Evolutionary conservation across 345 rosid species (phyloP).

Genomic region (Boechera divaricarpa): DNA sequence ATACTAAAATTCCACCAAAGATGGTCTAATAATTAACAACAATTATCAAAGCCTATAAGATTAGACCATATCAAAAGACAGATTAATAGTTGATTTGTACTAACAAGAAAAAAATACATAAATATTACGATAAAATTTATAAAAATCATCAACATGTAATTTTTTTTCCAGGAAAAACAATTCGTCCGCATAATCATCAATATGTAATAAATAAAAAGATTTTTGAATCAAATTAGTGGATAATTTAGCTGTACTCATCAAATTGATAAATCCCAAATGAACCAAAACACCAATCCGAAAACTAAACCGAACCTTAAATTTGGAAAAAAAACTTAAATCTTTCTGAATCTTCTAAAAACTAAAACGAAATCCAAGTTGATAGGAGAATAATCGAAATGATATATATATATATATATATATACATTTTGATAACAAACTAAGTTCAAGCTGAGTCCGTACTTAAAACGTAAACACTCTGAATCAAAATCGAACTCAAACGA

Average conservation of each 20-base stretch:
- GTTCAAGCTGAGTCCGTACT: not conserved
- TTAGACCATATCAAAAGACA: slow-evolving; percentile 16
- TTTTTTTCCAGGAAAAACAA: too few relatives aligned
- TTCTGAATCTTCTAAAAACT: too few relatives aligned
- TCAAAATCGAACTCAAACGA: not conserved
- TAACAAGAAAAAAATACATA: not conserved
- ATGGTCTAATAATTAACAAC: slow-evolving; percentile 11
- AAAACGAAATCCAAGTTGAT: not conserved
- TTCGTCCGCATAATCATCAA: not conserved
- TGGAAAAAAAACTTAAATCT: not conserved
- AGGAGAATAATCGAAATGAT: too few relatives aligned
- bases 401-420: too few relatives aligned
- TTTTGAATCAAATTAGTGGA: not conserved
- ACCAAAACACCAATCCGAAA: not conserved
- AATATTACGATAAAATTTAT: not conserved
- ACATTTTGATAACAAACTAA: not conserved
- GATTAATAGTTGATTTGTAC: not conserved
- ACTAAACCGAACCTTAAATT: not conserved
- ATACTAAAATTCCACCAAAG: not conserved
- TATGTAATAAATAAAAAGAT: not conserved
- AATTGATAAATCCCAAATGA: not conserved
- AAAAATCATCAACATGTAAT: not conserved
- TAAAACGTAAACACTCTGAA: not conserved
- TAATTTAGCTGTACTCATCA: not conserved
- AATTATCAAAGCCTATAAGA: slow-evolving; percentile 9